Evolutionary conservation across 139 green algal genomes (phyloP), one percentile per base, ranked within the genome.

Genomic region (Tetratostichococcus sp.): DNA sequence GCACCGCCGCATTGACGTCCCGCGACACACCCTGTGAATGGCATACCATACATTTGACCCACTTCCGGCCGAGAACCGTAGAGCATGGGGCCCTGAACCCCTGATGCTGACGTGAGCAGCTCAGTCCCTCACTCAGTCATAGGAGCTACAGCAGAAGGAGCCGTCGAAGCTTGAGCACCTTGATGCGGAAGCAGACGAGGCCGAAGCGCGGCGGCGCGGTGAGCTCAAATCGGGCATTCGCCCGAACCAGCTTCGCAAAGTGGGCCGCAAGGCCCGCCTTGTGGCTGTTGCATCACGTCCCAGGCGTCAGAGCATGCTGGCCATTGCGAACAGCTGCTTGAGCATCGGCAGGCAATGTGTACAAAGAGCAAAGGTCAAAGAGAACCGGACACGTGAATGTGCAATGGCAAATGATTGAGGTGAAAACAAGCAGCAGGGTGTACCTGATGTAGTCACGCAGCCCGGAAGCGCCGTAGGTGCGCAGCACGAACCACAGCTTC

Each of bases 401-500:
- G n/a, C n/a, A n/a, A n/a, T n/a, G n/a, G n/a, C n/a, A n/a, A n/a
- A n/a, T n/a, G n/a, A n/a, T n/a, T n/a, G n/a, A n/a, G n/a, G n/a
- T n/a, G n/a, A n/a, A n/a, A n/a, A n/a, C n/a, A n/a, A n/a, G n/a
- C n/a, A n/a, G n/a, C n/a, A n/a, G n/a, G n/a, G n/a, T n/a, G n/a
- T n/a, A n/a, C n/a, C n/a, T n/a, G 26, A 96, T 69, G 83, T 91
- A 88, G 2, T 26, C 75, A 1, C 86, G 87, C 70, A 97, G 71
- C 3, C 73, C 74, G 50, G 83, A 70, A 0, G 80, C 80, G 17
- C 92, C 92, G 68, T 94, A 95, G 81, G 86, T 88, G 50, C 91
- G 90, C 82, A 97, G 73, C 72, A 97, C 86, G 58, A 95, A 90
- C 86, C 88, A 97, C 65, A 97, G 85, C 87, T 97, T 97, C 30